A percentile compares a stretch with the other conserved stretches of the same genome.
Conservation (phyloP, 1,284 basidiomycete genomes). For the Leccinum ambiguum region DNA sequence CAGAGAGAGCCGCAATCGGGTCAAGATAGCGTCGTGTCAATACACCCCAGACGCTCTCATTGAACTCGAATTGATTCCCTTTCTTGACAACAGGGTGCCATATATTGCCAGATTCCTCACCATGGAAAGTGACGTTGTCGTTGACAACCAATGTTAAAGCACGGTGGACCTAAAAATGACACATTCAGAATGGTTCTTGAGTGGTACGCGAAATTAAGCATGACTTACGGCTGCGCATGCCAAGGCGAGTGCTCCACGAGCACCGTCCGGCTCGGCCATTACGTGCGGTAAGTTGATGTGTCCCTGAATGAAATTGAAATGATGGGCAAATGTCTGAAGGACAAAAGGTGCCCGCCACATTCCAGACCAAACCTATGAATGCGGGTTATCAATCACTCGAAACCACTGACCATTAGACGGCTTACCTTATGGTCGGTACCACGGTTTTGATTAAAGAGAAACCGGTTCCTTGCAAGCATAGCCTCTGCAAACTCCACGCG, state of each 20-base stretch:
- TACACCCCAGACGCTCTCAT: neutral
- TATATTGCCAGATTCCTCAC: neutral
- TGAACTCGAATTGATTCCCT: neutral
- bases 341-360: slow-evolving; percentile 2
- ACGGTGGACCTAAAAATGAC: neutral
- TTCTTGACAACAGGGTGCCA: neutral
- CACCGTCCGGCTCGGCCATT: neutral
- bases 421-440: neutral
- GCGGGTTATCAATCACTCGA: neutral
- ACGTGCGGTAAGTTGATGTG: neutral
- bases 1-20: neutral
- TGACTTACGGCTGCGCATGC: neutral
- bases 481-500: neutral
- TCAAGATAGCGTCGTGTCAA: neutral
- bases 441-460: neutral
- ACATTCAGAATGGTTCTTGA: neutral
- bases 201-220: neutral
- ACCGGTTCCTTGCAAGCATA: neutral
- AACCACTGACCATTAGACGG: neutral
- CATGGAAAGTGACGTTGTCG: neutral
- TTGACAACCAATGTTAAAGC: neutral
- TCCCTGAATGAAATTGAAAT: slow-evolving; percentile 2
- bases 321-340: neutral
- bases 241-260: neutral
- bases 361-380: slow-evolving; percentile 1